Evolutionary conservation across 1,284 basidiomycete species (phyloP), one percentile per base, ranked within the genome.

Genomic region (Butyriboletus appendiculatus): DNA sequence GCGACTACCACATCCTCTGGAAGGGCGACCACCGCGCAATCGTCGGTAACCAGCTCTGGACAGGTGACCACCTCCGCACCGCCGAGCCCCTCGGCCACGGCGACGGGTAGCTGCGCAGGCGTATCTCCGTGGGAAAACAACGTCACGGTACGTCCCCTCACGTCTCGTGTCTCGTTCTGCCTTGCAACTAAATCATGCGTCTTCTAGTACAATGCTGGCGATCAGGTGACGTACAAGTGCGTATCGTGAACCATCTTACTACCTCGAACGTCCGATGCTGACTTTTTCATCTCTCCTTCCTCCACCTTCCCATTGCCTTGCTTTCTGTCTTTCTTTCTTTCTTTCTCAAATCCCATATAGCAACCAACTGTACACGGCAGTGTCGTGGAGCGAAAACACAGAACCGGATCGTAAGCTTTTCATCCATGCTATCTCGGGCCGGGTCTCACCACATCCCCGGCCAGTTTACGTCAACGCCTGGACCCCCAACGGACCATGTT

Each of bases 51-150:
- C 8, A 47, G 73, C 2, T 14, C 44, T 8, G n/a, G 10, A 12
- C 40, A n/a, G 12, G 64, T 59, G 37, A 55, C 64, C 18, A 52
- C 70, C 0, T 55, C 51, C 48, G 61, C 70, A n/a, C 62, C 69
- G 2, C 55, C 75, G 3, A 39, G 32, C 10, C 10, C 60, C 0
- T 18, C 57, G 4, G 62, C 60, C 16, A 57, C 69, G 30, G 37
- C 72, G 4, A 59, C 70, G 2, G 58, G 68, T 1, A 74, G 74
- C 58, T 85, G 84, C 59, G 65, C 73, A 0, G 73, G 77, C n/a
- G 74, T 81, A 26, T 62, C 76, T 18, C 63, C 79, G 0, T 85
- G 80, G 81, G 64, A 65, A 16, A 67, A 71, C 40, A 71, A 62
- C 28, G 59, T 73, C n/a, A 75, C 77, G 7, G 81, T 84, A 56